phyloP scores from a whole-genome alignment of 225 moss, liverwort and hornwort genomes.

The Neckera pumila region DNA sequence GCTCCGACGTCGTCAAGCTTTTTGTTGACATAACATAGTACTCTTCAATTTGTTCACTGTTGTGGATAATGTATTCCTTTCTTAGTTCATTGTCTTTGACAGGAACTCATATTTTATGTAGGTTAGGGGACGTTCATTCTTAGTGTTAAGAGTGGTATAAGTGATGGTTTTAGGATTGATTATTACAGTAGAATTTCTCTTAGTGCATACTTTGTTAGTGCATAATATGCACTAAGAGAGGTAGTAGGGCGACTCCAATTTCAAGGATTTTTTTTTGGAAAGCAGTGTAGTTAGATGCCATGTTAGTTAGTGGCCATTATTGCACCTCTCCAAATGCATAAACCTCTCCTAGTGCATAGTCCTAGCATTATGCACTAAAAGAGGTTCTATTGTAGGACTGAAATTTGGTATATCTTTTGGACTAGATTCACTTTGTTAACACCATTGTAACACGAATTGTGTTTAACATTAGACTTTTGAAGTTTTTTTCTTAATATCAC shows the following conservation, averaged over 20 bases:
- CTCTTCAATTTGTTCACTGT: background rate
- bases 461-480: background rate
- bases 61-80: background rate
- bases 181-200: no score
- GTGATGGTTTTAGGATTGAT: background rate
- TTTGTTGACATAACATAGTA: background rate
- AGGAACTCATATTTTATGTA: background rate
- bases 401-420: background rate
- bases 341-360: no score
- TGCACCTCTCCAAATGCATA: no score
- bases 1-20: background rate
- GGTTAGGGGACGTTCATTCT: no score
- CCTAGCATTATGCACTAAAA: no score
- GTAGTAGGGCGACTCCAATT: no score
- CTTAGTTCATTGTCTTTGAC: background rate
- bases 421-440: background rate
- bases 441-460: background rate
- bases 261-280: no score
- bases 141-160: background rate
- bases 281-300: no score
- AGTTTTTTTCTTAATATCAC: background rate
- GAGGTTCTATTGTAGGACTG: no score
- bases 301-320: no score
- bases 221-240: no score
- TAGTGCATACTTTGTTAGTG: no score